These are phyloP conservation scores for Venturia nashicola DNA, from an alignment of 2,329 filamentous ascomycete species.

Conservation along the genomic window DNA sequence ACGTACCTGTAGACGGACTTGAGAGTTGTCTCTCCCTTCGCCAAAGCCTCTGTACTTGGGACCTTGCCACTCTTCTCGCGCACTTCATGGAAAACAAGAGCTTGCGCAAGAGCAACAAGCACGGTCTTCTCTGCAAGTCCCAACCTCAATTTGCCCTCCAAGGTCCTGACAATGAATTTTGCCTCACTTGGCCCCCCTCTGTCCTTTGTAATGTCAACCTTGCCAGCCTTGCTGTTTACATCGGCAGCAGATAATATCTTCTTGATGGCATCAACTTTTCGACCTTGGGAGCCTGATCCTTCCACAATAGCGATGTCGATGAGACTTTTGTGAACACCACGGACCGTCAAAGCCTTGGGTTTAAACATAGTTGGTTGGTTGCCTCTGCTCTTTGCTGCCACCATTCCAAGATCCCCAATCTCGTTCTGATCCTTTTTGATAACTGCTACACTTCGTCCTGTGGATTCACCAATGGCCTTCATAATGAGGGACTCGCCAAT, in stretches of 20 bases:
- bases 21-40: slow-evolving; percentile 70
- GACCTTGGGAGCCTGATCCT: slow-evolving; percentile 76
- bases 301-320: slow-evolving; percentile 79
- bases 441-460: slow-evolving; percentile 72
- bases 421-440: slow-evolving; percentile 96
- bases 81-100: slow-evolving; percentile 72
- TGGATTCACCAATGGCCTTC: slow-evolving; percentile 94
- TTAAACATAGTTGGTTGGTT: slow-evolving; percentile 99
- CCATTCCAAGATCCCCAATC: slow-evolving; percentile 87
- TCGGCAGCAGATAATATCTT: slow-evolving; percentile 90
- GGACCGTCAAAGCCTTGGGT: slow-evolving; percentile 78
- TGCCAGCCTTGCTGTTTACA: slow-evolving; percentile 39
- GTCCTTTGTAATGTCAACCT: slow-evolving; percentile 73
- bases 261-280: slow-evolving; percentile 91
- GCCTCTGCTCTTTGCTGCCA: slow-evolving; percentile 87
- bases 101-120: slow-evolving; percentile 79
- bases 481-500: slow-evolving; percentile 97
- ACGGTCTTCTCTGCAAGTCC: slow-evolving; percentile 89
- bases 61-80: slow-evolving; percentile 53
- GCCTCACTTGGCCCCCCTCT: slow-evolving; percentile 92
- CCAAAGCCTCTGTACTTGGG: slow-evolving; percentile 64
- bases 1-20: slow-evolving; percentile 79
- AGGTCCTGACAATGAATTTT: slow-evolving; percentile 83
- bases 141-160: slow-evolving; percentile 87
- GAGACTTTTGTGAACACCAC: slow-evolving; percentile 74